Evolutionary conservation across 2,329 filamentous ascomycete species (phyloP).

Genomic region (Neocatenulostroma microsporum): DNA sequence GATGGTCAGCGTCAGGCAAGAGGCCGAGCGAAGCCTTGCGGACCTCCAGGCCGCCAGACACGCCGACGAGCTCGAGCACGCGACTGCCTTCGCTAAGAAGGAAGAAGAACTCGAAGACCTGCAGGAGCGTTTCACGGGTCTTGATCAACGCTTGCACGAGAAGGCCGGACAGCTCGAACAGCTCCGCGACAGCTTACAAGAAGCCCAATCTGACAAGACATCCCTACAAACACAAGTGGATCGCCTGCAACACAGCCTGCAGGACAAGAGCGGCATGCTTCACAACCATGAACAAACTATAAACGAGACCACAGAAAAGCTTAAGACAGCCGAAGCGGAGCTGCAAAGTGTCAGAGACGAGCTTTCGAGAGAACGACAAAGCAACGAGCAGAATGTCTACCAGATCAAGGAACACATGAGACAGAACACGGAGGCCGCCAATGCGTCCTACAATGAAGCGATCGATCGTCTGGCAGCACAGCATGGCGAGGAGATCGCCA

Average conservation of each 20-base stretch:
- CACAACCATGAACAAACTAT: too few species aligned
- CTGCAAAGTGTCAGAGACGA: slow-evolving; percentile 1
- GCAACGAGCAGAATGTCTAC: slow-evolving; percentile 7
- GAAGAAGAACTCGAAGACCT: slow-evolving; percentile 32
- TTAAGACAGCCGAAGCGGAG: too few species aligned
- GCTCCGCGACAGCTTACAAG: slow-evolving; percentile 18
- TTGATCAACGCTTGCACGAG: slow-evolving; percentile 1
- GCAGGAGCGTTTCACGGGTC: slow-evolving; percentile 8
- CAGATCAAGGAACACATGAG: slow-evolving; percentile 2
- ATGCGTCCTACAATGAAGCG: slow-evolving; percentile 9
- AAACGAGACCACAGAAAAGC: too few species aligned
- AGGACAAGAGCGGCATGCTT: too few species aligned
- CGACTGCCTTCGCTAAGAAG: slow-evolving; percentile 36
- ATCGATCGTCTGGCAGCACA: slow-evolving; percentile 8
- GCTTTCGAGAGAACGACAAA: slow-evolving; percentile 2
- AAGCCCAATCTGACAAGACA: slow-evolving; percentile 15
- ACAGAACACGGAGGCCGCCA: slow-evolving; percentile 7
- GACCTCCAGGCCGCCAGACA: slow-evolving; percentile 26
- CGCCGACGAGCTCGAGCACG: slow-evolving; percentile 38
- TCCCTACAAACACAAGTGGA: slow-evolving; percentile 2
- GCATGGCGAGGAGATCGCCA: slow-evolving; percentile 9
- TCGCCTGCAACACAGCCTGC: slow-evolving; percentile 1
- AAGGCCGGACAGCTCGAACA: slow-evolving; percentile 1
- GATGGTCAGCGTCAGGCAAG: slow-evolving; percentile 12
- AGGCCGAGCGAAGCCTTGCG: slow-evolving; percentile 29